Percentiles rank a stretch among this genome's conserved stretches.
phyloP scores from a whole-genome alignment of 2,329 filamentous ascomycete species.

The Penicillium janthinellum region DNA sequence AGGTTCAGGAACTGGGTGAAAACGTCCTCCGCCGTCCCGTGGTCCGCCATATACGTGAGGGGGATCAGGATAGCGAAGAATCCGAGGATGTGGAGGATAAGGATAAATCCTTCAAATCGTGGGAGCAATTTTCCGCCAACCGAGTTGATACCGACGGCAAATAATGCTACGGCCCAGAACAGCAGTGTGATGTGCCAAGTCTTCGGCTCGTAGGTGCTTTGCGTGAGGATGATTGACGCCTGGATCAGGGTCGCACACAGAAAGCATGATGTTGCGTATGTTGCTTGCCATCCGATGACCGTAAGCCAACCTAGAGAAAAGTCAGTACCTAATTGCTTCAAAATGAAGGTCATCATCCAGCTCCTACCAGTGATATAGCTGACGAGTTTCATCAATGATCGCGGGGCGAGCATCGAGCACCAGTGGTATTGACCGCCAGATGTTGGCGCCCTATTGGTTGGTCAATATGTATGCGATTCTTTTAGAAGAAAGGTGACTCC shows the following conservation, averaged over 20 bases:
- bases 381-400: conserved; percentile 35
- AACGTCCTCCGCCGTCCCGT: conserved; percentile 44
- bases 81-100: conserved; percentile 55
- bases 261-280: conserved; percentile 40
- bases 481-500: not conserved
- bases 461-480: not conserved
- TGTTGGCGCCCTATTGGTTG: conserved; percentile 32
- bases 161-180: conserved; percentile 46
- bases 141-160: conserved; percentile 48
- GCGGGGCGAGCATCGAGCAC: conserved; percentile 45
- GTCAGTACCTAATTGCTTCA: not conserved
- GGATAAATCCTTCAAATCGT: conserved; percentile 51
- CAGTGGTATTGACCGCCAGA: conserved; percentile 45
- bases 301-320: conserved; percentile 40
- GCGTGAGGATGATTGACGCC: conserved; percentile 41
- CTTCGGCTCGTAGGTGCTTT: conserved; percentile 39
- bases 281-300: conserved; percentile 48
- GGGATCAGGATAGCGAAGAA: conserved; percentile 56
- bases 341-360: not conserved
- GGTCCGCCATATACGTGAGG: conserved; percentile 46
- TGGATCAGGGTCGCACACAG: conserved; percentile 40
- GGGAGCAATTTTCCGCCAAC: conserved; percentile 48
- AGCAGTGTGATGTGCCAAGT: conserved; percentile 55
- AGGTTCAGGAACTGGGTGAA: conserved; percentile 53
- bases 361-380: conserved; percentile 41